A percentile compares a stretch with the other conserved stretches of the same genome.
Evolutionary conservation across 768 basidiomycete genomes (phyloP).

Genomic region (Myochromella boudieri): DNA sequence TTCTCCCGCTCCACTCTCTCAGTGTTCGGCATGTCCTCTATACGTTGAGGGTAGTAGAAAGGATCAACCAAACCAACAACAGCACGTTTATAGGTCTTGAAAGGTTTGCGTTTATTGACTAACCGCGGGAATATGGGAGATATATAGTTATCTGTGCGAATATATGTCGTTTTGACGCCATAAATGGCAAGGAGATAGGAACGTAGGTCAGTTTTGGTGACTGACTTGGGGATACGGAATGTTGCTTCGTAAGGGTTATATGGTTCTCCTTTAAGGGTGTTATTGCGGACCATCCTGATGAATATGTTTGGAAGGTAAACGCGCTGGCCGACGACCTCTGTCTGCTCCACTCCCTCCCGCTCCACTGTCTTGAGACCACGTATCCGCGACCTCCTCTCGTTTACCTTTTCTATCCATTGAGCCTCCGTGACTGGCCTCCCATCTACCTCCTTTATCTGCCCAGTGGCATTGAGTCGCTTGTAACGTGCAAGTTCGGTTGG

Average conservation of each 20-base stretch:
- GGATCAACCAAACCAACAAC: constrained; percentile 90
- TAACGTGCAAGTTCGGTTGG: constrained; percentile 65
- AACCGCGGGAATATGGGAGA: constrained; percentile 44
- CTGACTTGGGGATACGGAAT: constrained; percentile 83
- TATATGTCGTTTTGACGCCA: constrained; percentile 86
- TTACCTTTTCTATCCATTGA: constrained; percentile 60
- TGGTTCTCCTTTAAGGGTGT: constrained; percentile 69
- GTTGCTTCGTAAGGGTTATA: constrained; percentile 97
- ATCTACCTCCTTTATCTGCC: constrained; percentile 39
- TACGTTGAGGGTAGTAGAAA: constrained; percentile 86
- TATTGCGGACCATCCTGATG: constrained; percentile 81
- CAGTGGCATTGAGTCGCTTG: constrained; percentile 53
- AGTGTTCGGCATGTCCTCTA: constrained; percentile 72
- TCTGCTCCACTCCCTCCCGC: constrained; percentile 35
- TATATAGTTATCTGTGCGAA: constrained; percentile 91
- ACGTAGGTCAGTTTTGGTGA: constrained; percentile 92
- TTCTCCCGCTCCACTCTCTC: constrained; percentile 56
- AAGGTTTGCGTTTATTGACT: constrained; percentile 30
- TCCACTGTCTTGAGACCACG: constrained; percentile 58
- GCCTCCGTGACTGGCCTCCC: constrained; percentile 43
- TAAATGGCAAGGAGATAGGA: constrained; percentile 85
- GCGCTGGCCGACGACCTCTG: constrained; percentile 71
- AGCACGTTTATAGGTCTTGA: constrained; percentile 83
- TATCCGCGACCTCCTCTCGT: constrained; percentile 59
- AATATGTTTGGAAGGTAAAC: constrained; percentile 89